Evolutionary conservation across 768 basidiomycete species (phyloP).

Genomic region (Leccinum arenicola): DNA sequence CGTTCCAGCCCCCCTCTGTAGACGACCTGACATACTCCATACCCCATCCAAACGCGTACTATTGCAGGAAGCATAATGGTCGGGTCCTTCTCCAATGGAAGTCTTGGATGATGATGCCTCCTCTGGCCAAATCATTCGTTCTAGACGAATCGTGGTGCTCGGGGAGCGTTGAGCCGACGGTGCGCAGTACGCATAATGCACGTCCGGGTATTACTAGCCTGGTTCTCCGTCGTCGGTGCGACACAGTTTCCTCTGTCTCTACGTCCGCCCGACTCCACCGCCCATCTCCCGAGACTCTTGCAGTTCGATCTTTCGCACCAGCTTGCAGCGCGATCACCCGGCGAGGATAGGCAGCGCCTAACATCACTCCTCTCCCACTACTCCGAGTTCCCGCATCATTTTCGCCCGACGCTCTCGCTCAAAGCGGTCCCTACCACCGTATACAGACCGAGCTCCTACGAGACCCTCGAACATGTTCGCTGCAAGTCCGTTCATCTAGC

Average conservation of each 20-base stretch:
- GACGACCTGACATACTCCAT: constrained; percentile 64
- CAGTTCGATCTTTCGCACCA: constrained; percentile 25
- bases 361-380: constrained; percentile 1
- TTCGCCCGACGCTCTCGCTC: constrained; percentile 29
- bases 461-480: constrained; percentile 51
- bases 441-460: constrained; percentile 55
- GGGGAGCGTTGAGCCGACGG: background rate
- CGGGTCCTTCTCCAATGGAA: constrained; percentile 79
- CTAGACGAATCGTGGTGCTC: background rate
- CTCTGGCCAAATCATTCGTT: constrained; percentile 55
- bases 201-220: background rate
- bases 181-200: constrained; percentile 3
- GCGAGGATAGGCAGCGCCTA: constrained; percentile 6
- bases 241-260: background rate
- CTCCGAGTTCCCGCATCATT: constrained; percentile 6
- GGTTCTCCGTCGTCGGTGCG: constrained; percentile 2
- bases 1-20: constrained; percentile 43
- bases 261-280: background rate
- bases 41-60: constrained; percentile 81
- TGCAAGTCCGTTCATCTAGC: constrained; percentile 46
- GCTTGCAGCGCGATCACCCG: background rate
- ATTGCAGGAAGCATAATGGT: constrained; percentile 77
- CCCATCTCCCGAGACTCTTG: constrained; percentile 5
- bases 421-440: constrained; percentile 49
- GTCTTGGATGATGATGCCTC: constrained; percentile 57